These are phyloP conservation scores for Gaeumannomyces sp. DNA, from an alignment of 2,329 filamentous ascomycete species.

Conservation along the genomic window DNA sequence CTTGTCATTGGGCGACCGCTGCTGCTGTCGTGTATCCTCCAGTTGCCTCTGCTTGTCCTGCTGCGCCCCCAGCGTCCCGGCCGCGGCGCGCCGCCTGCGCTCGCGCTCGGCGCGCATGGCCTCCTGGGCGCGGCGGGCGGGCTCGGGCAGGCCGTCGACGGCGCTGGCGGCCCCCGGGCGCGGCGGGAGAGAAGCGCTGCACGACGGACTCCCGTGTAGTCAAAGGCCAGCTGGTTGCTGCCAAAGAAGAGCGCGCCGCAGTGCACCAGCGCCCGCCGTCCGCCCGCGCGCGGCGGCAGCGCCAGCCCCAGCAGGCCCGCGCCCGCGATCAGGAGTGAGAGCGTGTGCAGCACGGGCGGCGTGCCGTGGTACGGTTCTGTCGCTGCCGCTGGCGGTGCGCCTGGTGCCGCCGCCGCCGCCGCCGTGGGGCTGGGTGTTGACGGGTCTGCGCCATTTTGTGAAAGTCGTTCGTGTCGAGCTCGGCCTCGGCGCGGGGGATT, in stretches of 20 bases:
- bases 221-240: conserved; percentile 49
- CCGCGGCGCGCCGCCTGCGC: conserved; percentile 27
- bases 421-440: too few species aligned
- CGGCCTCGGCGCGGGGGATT: too few species aligned
- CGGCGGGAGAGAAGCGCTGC: conserved; percentile 37
- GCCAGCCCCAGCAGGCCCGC: conserved; percentile 33
- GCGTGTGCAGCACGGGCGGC: conserved; percentile 37
- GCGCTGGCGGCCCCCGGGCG: conserved; percentile 27
- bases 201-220: conserved; percentile 50
- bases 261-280: conserved; percentile 47
- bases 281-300: conserved; percentile 44
- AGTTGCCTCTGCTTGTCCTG: conserved; percentile 14
- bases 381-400: background rate
- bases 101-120: conserved; percentile 41
- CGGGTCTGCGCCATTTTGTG: too few species aligned
- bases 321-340: conserved; percentile 40
- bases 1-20: conserved; percentile 6
- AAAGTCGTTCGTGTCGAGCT: too few species aligned
- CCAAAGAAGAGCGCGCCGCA: conserved; percentile 44
- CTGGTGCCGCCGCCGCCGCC: too few species aligned
- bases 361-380: conserved; percentile 17
- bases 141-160: conserved; percentile 42
- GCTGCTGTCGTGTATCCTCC: conserved; percentile 10
- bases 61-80: conserved; percentile 10
- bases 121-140: conserved; percentile 40